Percentiles rank a stretch among this genome's conserved stretches.
These are phyloP conservation scores for Neckera pumila DNA, from an alignment of 225 moss, liverwort and hornwort species.

Conservation along the genomic window DNA sequence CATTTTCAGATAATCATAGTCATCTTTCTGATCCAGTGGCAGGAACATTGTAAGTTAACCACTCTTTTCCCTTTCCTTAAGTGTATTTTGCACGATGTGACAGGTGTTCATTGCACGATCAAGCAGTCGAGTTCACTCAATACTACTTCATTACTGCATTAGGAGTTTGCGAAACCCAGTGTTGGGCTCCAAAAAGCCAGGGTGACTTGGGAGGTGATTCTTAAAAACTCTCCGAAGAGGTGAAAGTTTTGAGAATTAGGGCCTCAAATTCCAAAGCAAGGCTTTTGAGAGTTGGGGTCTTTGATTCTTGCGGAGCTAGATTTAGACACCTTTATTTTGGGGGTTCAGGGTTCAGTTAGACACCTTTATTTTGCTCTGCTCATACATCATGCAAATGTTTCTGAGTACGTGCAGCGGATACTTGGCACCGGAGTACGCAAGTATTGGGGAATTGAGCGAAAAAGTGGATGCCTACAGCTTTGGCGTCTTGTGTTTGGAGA, in stretches of 20 bases:
- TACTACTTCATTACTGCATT: too few species aligned
- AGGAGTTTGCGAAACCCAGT: not conserved
- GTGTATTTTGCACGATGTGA: too few species aligned
- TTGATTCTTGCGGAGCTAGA: not conserved
- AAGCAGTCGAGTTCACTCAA: too few species aligned
- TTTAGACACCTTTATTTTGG: not conserved
- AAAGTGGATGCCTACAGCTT: slow-evolving; percentile 7
- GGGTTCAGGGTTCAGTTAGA: not conserved
- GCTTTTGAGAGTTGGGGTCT: not conserved
- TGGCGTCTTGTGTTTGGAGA: not conserved
- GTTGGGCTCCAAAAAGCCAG: too few species aligned
- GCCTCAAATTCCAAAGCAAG: not conserved
- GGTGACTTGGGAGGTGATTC: not conserved
- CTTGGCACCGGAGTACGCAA: not conserved
- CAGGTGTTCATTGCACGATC: not conserved
- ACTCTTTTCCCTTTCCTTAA: not conserved
- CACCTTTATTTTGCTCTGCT: not conserved
- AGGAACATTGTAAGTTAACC: not conserved
- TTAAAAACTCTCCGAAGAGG: not conserved
- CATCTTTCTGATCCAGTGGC: too few species aligned
- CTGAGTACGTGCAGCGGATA: not conserved
- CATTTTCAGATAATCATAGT: not conserved
- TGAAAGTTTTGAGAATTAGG: not conserved
- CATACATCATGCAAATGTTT: too few species aligned
- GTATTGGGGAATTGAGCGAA: not conserved